These are phyloP conservation scores for Sphaerulina musiva DNA, from an alignment of 2,329 filamentous ascomycete species.

Conservation along the genomic window DNA sequence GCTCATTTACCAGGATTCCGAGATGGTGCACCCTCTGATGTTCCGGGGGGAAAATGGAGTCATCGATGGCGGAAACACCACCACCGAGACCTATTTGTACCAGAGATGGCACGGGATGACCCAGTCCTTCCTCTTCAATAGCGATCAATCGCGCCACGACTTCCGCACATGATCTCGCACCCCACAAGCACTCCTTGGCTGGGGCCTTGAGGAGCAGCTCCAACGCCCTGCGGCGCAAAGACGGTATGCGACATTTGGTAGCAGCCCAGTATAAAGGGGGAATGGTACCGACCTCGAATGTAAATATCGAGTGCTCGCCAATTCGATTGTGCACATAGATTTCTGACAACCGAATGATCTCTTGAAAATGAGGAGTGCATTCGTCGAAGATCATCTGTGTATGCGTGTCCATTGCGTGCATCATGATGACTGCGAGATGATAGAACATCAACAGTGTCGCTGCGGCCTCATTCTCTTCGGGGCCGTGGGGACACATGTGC, in stretches of 20 bases:
- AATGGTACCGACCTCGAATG: constrained; percentile 22
- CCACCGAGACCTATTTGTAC: too few relatives aligned
- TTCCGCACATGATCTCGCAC: constrained; percentile 16
- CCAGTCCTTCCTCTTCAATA: constrained; percentile 24
- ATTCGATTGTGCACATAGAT: constrained; percentile 9
- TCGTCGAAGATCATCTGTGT: constrained; percentile 21
- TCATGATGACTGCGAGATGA: constrained; percentile 19
- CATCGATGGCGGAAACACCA: too few relatives aligned
- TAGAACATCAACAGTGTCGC: constrained; percentile 20
- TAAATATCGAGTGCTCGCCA: constrained; percentile 18
- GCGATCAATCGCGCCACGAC: constrained; percentile 17
- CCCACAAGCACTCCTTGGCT: constrained; percentile 25
- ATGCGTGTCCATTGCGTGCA: constrained; percentile 14
- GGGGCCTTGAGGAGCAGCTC: constrained; percentile 19
- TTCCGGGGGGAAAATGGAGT: too few relatives aligned
- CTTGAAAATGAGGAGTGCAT: constrained; percentile 20
- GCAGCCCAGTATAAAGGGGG: constrained; percentile 23
- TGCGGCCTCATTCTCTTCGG: constrained; percentile 5
- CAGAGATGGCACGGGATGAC: constrained; percentile 10
- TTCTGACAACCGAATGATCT: constrained; percentile 17
- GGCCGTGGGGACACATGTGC: not conserved
- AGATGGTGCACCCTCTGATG: too few relatives aligned
- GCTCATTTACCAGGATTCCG: too few relatives aligned
- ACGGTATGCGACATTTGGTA: constrained; percentile 23
- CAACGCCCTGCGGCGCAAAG: constrained; percentile 21